These are phyloP conservation scores for Allium cepa DNA, from an alignment of 106 monocot species.

Conservation along the genomic window DNA sequence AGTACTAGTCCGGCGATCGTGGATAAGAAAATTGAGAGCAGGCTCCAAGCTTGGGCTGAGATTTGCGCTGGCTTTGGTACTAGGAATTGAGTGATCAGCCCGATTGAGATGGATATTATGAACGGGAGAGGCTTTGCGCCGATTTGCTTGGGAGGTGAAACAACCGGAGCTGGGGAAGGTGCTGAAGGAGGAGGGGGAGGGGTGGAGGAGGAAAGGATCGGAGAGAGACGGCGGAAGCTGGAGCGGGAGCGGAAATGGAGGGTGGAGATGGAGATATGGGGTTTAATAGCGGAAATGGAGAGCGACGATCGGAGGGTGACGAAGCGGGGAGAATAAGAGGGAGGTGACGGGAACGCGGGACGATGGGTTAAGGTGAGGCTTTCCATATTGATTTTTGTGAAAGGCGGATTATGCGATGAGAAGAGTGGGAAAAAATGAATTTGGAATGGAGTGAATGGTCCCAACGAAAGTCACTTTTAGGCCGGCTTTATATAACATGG, in stretches of 20 bases:
- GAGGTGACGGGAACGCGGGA: slow-evolving; percentile 3
- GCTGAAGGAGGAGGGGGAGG: slow-evolving; percentile 2
- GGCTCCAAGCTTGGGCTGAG: slow-evolving; percentile 77
- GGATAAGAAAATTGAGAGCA: slow-evolving; percentile 85
- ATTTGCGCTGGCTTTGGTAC: slow-evolving; percentile 61
- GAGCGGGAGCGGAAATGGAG: slow-evolving; percentile 5
- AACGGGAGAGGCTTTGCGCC: slow-evolving; percentile 72
- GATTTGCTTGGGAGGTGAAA: background rate
- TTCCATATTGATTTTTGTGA: slow-evolving; percentile 23
- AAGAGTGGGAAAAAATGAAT: background rate
- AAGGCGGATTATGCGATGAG: slow-evolving; percentile 4
- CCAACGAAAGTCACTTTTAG: no score
- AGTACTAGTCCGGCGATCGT: slow-evolving; percentile 85
- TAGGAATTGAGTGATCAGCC: slow-evolving; percentile 65
- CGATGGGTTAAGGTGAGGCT: slow-evolving; percentile 22
- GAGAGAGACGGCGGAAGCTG: slow-evolving; percentile 1
- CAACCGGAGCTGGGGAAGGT: slow-evolving; percentile 5
- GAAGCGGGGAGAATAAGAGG: background rate
- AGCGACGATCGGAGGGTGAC: slow-evolving; percentile 8
- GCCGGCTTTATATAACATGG: no score
- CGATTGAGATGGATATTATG: slow-evolving; percentile 57
- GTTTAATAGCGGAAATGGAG: slow-evolving; percentile 6
- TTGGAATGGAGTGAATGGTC: background rate
- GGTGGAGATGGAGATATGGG: slow-evolving; percentile 7
- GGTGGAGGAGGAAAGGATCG: background rate